Conservation (phyloP, 129 eudicot species). For the Calendula officinalis region DNA sequence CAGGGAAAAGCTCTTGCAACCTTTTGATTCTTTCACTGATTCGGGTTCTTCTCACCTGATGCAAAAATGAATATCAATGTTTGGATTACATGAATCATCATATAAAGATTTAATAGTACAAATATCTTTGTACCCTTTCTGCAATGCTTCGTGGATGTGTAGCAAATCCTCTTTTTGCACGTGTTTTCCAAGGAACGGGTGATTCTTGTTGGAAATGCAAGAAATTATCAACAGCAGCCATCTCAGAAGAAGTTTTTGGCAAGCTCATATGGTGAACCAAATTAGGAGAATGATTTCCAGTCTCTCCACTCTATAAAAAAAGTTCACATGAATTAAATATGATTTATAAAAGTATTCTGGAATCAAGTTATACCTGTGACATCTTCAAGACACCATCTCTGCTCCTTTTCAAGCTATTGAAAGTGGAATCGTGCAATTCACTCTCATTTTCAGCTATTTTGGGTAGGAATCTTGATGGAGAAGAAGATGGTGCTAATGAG, state of each 20-base stretch:
- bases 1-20: slow-evolving; percentile 90
- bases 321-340: not conserved
- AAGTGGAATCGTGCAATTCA: slow-evolving; percentile 49
- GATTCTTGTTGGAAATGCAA: slow-evolving; percentile 66
- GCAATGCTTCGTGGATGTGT: slow-evolving; percentile 98
- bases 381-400: slow-evolving; percentile 54
- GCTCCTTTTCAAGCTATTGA: slow-evolving; percentile 50
- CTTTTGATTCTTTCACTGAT: slow-evolving; percentile 94
- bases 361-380: slow-evolving; percentile 51
- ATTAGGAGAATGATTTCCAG: slow-evolving; percentile 36
- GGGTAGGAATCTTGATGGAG: slow-evolving; percentile 53
- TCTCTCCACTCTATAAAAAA: slow-evolving; percentile 52
- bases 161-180: slow-evolving; percentile 95
- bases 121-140: slow-evolving; percentile 60
- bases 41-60: slow-evolving; percentile 75
- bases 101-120: not conserved
- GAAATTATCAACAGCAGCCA: slow-evolving; percentile 56
- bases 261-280: slow-evolving; percentile 83
- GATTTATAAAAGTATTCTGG: not conserved
- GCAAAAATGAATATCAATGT: not conserved
- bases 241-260: slow-evolving; percentile 64
- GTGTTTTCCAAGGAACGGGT: slow-evolving; percentile 60
- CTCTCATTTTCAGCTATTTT: slow-evolving; percentile 46
- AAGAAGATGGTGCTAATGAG: slow-evolving; percentile 49
- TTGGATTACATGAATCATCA: not conserved